Conservation (phyloP, 2,329 filamentous ascomycete genomes). For the Cercospora janseana region DNA sequence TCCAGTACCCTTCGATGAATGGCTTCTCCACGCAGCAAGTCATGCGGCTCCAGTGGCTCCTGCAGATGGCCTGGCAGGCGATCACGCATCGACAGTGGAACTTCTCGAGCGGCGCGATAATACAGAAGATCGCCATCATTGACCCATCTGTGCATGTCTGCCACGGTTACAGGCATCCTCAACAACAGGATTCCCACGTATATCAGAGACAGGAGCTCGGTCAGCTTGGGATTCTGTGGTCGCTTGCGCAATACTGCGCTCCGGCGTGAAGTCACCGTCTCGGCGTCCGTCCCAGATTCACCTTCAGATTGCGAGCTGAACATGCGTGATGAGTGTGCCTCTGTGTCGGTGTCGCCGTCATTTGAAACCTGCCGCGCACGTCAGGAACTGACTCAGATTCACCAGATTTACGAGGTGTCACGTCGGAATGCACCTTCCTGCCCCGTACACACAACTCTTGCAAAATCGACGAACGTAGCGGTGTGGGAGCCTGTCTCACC, state of each 20-base stretch:
- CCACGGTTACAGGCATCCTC: slow-evolving; percentile 71
- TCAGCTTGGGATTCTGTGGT: slow-evolving; percentile 58
- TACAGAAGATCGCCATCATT: slow-evolving; percentile 68
- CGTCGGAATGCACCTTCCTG: not conserved
- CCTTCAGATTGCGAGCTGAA: slow-evolving; percentile 60
- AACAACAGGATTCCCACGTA: slow-evolving; percentile 77
- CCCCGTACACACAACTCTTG: not conserved
- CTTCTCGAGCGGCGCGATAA: slow-evolving; percentile 56
- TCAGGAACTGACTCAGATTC: not conserved
- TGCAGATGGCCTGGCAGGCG: slow-evolving; percentile 64
- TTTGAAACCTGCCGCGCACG: slow-evolving; percentile 16
- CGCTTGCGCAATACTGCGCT: slow-evolving; percentile 41
- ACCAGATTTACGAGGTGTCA: not conserved
- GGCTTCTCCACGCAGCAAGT: slow-evolving; percentile 49
- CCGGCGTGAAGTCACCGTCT: slow-evolving; percentile 36
- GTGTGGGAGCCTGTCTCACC: slow-evolving; percentile 22
- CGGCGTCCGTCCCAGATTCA: slow-evolving; percentile 42
- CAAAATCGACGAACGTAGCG: not conserved
- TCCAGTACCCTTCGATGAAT: slow-evolving; percentile 65
- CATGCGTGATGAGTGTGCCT: slow-evolving; percentile 47
- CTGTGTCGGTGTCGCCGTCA: slow-evolving; percentile 37
- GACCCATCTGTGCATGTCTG: slow-evolving; percentile 68
- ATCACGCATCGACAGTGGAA: slow-evolving; percentile 65
- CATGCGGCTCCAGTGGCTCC: slow-evolving; percentile 55
- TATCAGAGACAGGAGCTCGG: slow-evolving; percentile 74